These are phyloP conservation scores for Serpula lacrymans DNA, from an alignment of 768 basidiomycete genomes.

Conservation along the genomic window DNA sequence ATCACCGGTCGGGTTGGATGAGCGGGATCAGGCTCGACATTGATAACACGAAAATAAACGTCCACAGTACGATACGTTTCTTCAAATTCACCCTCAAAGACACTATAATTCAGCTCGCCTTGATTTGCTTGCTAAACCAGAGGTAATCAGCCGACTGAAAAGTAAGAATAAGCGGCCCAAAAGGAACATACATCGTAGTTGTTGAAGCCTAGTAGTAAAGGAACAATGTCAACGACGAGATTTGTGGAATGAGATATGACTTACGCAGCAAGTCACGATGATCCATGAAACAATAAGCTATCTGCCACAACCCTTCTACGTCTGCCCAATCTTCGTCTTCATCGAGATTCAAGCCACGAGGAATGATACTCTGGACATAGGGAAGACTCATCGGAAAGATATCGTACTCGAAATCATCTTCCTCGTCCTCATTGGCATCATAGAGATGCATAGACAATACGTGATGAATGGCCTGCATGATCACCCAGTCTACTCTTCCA, in stretches of 20 bases:
- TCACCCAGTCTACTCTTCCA: slow-evolving; percentile 55
- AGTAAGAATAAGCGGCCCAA: no score
- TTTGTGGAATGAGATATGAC: slow-evolving; percentile 20
- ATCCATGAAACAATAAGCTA: slow-evolving; percentile 67
- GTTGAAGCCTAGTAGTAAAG: no score
- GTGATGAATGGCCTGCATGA: slow-evolving; percentile 54
- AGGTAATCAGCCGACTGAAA: no score
- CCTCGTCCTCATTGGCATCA: slow-evolving; percentile 15
- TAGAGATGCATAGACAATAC: slow-evolving; percentile 46
- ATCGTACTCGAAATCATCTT: slow-evolving; percentile 23
- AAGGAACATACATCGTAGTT: no score
- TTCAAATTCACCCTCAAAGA: slow-evolving; percentile 50
- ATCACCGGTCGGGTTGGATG: slow-evolving; percentile 53
- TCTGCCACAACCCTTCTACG: slow-evolving; percentile 55
- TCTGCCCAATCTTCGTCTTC: slow-evolving; percentile 31
- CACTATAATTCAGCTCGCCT: no score
- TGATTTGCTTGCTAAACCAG: no score
- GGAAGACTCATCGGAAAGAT: slow-evolving; percentile 47
- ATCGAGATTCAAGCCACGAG: slow-evolving; percentile 32
- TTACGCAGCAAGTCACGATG: slow-evolving; percentile 62
- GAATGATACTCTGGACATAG: slow-evolving; percentile 50
- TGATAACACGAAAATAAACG: slow-evolving; percentile 42
- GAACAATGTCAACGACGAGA: no score
- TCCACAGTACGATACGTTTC: slow-evolving; percentile 52
- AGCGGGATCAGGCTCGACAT: slow-evolving; percentile 39